Conservation (phyloP, 768 basidiomycete species). For the Terana coerulea region DNA sequence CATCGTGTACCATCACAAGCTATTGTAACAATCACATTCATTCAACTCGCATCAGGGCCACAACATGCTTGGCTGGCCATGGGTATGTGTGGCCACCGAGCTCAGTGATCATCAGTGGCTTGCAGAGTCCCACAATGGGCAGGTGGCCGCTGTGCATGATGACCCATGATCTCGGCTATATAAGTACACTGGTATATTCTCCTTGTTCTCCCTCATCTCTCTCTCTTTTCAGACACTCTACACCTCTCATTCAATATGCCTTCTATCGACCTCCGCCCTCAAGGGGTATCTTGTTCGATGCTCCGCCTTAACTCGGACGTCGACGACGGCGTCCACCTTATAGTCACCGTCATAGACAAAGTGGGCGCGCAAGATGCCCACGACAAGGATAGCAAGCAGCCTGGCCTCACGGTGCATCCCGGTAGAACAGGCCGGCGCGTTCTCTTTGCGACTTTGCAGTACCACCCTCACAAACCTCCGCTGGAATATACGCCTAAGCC, state of each 20-base stretch:
- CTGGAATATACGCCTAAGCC: too few species aligned
- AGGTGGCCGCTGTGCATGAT: not conserved
- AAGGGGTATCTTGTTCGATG: not conserved
- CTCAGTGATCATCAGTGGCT: not conserved
- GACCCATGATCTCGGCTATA: not conserved
- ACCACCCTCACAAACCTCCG: too few species aligned
- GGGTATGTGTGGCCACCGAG: not conserved
- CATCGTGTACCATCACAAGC: not conserved
- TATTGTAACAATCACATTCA: too few species aligned
- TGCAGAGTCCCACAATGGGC: not conserved
- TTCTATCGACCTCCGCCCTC: constrained; percentile 13
- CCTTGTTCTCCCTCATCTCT: not conserved
- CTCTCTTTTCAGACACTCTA: not conserved
- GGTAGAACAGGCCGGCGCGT: too few species aligned
- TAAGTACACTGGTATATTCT: not conserved
- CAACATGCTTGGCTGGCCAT: not conserved
- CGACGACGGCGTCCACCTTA: not conserved
- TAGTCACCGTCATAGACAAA: not conserved
- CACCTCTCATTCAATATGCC: not conserved
- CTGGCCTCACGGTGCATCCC: too few species aligned
- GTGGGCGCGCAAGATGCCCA: too few species aligned
- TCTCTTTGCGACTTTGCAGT: too few species aligned
- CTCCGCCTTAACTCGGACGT: constrained; percentile 7
- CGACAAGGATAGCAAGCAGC: too few species aligned
- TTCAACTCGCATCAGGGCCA: not conserved